A percentile compares a stretch with the other conserved stretches of the same genome.
These are phyloP conservation scores for Suillus weaverae DNA, from an alignment of 768 basidiomycete genomes.

Conservation along the genomic window DNA sequence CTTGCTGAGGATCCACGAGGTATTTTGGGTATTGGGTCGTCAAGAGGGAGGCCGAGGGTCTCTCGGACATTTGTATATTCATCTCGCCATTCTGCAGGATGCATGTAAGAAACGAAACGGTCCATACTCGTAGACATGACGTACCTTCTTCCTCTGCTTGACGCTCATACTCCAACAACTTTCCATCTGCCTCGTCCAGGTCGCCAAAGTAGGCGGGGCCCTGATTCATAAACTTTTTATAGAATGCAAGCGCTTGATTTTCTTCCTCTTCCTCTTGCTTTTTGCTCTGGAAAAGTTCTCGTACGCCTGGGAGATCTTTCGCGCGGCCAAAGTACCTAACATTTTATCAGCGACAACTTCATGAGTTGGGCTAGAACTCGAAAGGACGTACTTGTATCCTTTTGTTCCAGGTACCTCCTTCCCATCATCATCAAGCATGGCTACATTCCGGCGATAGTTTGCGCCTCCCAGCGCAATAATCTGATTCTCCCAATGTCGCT, in stretches of 20 bases:
- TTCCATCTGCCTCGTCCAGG: conserved; percentile 70
- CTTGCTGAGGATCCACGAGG: conserved; percentile 33
- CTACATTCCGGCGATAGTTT: conserved; percentile 91
- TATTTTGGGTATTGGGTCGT: conserved; percentile 53
- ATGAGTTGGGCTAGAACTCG: not conserved
- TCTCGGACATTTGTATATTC: conserved; percentile 56
- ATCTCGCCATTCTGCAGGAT: conserved; percentile 61
- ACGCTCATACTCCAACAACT: conserved; percentile 70
- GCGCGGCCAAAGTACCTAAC: conserved; percentile 93
- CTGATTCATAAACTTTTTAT: conserved; percentile 87
- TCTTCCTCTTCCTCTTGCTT: conserved; percentile 91
- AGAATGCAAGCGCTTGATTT: conserved; percentile 68
- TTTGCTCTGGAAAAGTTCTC: conserved; percentile 87
- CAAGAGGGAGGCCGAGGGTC: conserved; percentile 49
- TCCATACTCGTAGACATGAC: conserved; percentile 14
- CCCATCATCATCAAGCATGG: conserved; percentile 93
- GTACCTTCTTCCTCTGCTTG: conserved; percentile 73
- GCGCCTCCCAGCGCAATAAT: conserved; percentile 95
- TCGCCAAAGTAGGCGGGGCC: conserved; percentile 92
- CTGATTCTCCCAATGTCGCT: conserved; percentile 97
- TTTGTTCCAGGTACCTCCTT: conserved; percentile 96
- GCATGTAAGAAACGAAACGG: not conserved
- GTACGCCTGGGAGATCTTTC: conserved; percentile 92
- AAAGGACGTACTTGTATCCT: conserved; percentile 83
- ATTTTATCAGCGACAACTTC: not conserved